Conservation (phyloP, 768 basidiomycete species). For the Hortiboletus flavorubellus region DNA sequence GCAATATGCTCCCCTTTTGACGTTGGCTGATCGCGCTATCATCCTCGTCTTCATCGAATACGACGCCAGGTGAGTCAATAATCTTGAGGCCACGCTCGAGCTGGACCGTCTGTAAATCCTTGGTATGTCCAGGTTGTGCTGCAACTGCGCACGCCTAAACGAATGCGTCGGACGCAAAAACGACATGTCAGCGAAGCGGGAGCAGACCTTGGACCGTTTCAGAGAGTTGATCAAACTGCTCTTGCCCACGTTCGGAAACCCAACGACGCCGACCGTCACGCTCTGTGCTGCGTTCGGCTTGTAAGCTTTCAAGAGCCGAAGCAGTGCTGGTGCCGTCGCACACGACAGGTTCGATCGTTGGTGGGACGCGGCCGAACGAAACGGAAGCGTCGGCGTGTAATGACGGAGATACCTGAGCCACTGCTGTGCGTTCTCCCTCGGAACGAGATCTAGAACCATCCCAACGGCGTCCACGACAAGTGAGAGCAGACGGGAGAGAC, state of each 20-base stretch:
- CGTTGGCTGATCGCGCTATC: constrained; percentile 45
- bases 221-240: constrained; percentile 92
- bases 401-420: constrained; percentile 94
- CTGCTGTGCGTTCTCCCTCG: constrained; percentile 78
- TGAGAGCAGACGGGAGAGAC: background rate
- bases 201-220: constrained; percentile 72
- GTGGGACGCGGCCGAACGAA: constrained; percentile 74
- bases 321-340: constrained; percentile 68
- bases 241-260: constrained; percentile 97
- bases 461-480: background rate
- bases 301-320: constrained; percentile 82
- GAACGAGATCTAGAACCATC: constrained; percentile 69
- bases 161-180: background rate
- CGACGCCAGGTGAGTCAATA: constrained; percentile 96
- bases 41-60: constrained; percentile 79
- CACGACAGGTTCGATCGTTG: constrained; percentile 81
- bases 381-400: constrained; percentile 88
- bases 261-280: constrained; percentile 87
- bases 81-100: constrained; percentile 91
- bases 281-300: constrained; percentile 63
- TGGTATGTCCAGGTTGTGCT: constrained; percentile 92
- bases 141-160: constrained; percentile 86
- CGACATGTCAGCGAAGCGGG: background rate
- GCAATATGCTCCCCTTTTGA: constrained; percentile 55
- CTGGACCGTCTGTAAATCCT: constrained; percentile 85